Base-by-base conservation (phyloP, 2,329 filamentous ascomycete species). In the Sclerotiophoma versabilis region DNA sequence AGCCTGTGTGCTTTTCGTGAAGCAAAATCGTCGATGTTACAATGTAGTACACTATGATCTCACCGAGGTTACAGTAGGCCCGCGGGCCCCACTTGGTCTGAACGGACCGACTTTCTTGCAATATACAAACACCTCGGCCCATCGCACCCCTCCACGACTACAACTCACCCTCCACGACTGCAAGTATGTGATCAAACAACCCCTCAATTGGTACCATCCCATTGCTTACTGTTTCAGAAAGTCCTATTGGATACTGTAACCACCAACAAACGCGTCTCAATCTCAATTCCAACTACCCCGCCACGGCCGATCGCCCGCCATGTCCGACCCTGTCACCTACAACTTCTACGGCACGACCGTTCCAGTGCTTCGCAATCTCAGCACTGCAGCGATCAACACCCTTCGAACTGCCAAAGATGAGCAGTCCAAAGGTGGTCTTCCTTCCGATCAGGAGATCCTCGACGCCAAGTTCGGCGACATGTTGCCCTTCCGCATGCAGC, bases 401-500 rank as follows among this genome's bases (percentile, higher is more conserved):
- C 48, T 67, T 9, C 57, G 57, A 17, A 19, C 51, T 26, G 64
- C 62, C 30, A 58, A 65, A 30, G 50, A 55, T 30, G 61, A 65
- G 37, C 43, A 57, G 29, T 53, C 64, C 4, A 55, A 41, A 26
- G 53, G 47, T 15, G 44, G 23, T 7, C 20, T 62, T 2, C 58
- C 63, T 4, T 51, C 58, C 0, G 64, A 57, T 14, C 32, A 54
- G 26, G 63, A 67, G 11, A n/a, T 67, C 10, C 59, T 67, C 11
- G 56, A 66, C 37, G 30, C 49, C 25, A 34, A 46, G 5, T 34
- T 67, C 20, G 61, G 57, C 30, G 55, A 58, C 50, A 67, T 67
- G 64, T 29, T 62, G 33, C 57, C 64, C 25, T 46, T 67, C 38
- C 64, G 63, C 39, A 19, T 57, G 46, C 64, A 67, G 37, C 64